These are phyloP conservation scores for Tylopilus vinaceipallidus DNA, from an alignment of 768 basidiomycete genomes.

Conservation along the genomic window DNA sequence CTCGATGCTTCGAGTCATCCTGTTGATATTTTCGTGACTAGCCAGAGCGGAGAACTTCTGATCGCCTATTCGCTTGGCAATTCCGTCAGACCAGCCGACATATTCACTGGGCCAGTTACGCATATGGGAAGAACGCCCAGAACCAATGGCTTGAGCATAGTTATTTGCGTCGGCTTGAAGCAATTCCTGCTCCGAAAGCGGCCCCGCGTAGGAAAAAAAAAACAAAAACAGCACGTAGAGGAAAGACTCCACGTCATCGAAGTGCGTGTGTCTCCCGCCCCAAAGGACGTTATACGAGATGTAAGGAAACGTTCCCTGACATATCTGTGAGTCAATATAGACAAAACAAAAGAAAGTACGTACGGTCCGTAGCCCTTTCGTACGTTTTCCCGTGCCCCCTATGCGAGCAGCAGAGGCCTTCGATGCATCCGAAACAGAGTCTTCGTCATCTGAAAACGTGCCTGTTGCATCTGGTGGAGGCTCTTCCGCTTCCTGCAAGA, in stretches of 20 bases:
- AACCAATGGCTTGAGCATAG: neutral
- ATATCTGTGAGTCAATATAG: neutral
- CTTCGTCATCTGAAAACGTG: too few relatives aligned
- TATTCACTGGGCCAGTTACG: conserved; percentile 3
- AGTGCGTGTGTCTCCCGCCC: conserved; percentile 1
- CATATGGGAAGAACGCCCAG: neutral
- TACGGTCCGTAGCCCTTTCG: conserved; percentile 2
- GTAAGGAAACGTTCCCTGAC: conserved; percentile 8
- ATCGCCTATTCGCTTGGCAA: accelerated
- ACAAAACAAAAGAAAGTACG: neutral
- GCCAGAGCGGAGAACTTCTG: neutral
- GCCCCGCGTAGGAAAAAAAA: conserved; percentile 9
- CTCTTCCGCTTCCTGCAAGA: neutral
- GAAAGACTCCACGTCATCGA: conserved; percentile 18
- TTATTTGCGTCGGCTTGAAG: neutral
- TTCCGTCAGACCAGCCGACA: neutral
- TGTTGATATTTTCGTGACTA: neutral
- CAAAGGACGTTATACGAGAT: conserved; percentile 10
- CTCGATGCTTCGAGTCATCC: neutral
- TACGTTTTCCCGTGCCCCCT: neutral
- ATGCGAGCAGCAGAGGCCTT: neutral
- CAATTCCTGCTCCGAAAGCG: neutral
- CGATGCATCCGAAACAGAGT: too few relatives aligned
- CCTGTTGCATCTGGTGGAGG: too few relatives aligned
- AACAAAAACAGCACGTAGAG: conserved; percentile 15